Conservation (phyloP, 2,329 filamentous ascomycete genomes). For the Botryosphaeria dothidea region DNA sequence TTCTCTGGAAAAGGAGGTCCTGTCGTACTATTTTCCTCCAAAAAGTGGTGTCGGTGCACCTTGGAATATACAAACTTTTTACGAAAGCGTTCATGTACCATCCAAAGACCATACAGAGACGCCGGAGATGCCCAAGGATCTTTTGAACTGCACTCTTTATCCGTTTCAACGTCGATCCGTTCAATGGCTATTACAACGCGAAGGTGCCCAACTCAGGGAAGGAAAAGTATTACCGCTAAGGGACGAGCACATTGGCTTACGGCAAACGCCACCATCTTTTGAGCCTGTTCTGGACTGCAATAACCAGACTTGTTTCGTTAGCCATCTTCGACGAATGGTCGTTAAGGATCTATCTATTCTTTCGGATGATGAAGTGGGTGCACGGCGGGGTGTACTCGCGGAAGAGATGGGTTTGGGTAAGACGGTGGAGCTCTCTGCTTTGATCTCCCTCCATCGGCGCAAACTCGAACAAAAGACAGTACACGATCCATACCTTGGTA, state of each 20-base stretch:
- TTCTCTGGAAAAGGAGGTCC: neutral
- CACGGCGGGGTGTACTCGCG: slow-evolving; percentile 66
- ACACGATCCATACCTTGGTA: slow-evolving; percentile 44
- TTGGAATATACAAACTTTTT: slow-evolving; percentile 63
- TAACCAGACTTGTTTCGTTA: slow-evolving; percentile 56
- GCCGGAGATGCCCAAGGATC: slow-evolving; percentile 30
- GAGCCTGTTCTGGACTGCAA: slow-evolving; percentile 45
- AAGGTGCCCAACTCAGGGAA: slow-evolving; percentile 56
- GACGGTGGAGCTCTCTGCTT: slow-evolving; percentile 71
- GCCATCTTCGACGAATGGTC: slow-evolving; percentile 63
- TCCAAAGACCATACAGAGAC: slow-evolving; percentile 40
- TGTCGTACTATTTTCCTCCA: neutral
- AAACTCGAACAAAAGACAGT: slow-evolving; percentile 23
- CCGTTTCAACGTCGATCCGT: slow-evolving; percentile 73
- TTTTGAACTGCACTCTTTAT: slow-evolving; percentile 54
- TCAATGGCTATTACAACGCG: slow-evolving; percentile 68
- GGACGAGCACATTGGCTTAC: neutral
- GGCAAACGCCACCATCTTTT: slow-evolving; percentile 49
- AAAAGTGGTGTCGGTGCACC: slow-evolving; percentile 23
- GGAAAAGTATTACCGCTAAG: slow-evolving; percentile 13
- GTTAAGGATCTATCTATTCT: slow-evolving; percentile 48
- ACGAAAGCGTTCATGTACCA: slow-evolving; percentile 67
- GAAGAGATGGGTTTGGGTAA: slow-evolving; percentile 87
- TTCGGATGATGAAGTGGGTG: slow-evolving; percentile 46
- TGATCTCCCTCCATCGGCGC: slow-evolving; percentile 66